These are phyloP conservation scores for Vitis hybrid DNA, from an alignment of 177 flowering plant species.

Conservation along the genomic window DNA sequence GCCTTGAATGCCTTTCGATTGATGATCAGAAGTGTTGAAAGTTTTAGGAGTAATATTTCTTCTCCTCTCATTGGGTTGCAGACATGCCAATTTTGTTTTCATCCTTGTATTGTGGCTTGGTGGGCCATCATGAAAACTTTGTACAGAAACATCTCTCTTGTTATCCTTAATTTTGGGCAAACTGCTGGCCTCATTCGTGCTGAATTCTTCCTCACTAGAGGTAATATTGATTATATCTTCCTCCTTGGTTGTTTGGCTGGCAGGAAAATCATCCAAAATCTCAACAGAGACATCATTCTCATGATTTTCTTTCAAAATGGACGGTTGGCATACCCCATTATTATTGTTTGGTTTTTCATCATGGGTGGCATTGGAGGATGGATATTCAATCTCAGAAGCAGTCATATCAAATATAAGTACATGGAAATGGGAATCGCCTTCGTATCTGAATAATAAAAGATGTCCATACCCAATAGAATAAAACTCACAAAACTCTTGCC, in stretches of 20 bases:
- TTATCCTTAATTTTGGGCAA: too few relatives aligned
- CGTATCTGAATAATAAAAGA: conserved; percentile 13
- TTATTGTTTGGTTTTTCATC: background rate
- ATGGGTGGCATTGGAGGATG: background rate
- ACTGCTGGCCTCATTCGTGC: too few relatives aligned
- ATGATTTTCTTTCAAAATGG: background rate
- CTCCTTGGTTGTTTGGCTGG: too few relatives aligned
- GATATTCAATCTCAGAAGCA: conserved; percentile 20
- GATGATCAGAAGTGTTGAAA: too few relatives aligned
- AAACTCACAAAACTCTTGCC: conserved; percentile 11
- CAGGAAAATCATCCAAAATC: conserved; percentile 4
- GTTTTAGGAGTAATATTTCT: too few relatives aligned
- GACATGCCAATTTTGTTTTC: too few relatives aligned
- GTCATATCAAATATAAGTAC: conserved; percentile 19
- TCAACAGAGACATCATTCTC: background rate
- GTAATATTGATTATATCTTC: background rate
- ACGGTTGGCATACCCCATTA: too few relatives aligned
- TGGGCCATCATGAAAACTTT: too few relatives aligned
- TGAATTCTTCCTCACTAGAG: background rate
- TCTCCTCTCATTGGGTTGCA: too few relatives aligned
- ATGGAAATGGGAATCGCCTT: conserved; percentile 14
- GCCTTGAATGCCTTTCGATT: too few relatives aligned
- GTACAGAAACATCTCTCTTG: too few relatives aligned
- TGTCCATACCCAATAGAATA: conserved; percentile 8
- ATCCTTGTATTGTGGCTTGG: too few relatives aligned